These are phyloP conservation scores for Naganishia liquefaciens DNA, from an alignment of 1,284 basidiomycete genomes.

Conservation along the genomic window DNA sequence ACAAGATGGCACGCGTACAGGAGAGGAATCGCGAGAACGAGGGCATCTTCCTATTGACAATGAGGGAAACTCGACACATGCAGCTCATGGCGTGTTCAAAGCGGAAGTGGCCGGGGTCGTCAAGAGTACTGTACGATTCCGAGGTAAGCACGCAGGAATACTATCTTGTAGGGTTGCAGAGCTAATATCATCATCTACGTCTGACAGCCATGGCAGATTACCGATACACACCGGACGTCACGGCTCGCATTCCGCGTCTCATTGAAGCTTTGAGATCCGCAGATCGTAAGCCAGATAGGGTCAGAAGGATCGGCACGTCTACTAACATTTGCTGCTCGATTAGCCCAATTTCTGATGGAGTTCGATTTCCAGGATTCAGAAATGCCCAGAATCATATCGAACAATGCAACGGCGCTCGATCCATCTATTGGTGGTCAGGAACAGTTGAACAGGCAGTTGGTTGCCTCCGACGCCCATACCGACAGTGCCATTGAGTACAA, in stretches of 20 bases:
- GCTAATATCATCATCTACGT: background rate
- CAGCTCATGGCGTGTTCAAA: constrained; percentile 71
- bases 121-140: constrained; percentile 80
- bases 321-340: background rate
- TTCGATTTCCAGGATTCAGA: constrained; percentile 69
- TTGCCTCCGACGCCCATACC: background rate
- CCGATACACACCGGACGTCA: constrained; percentile 73
- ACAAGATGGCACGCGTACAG: background rate
- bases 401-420: constrained; percentile 34
- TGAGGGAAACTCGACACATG: background rate
- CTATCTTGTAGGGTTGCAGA: background rate
- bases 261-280: constrained; percentile 71
- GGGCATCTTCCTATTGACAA: background rate
- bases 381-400: constrained; percentile 60
- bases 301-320: too few species aligned
- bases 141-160: constrained; percentile 62
- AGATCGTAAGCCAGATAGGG: constrained; percentile 63
- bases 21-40: constrained; percentile 34
- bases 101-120: constrained; percentile 74
- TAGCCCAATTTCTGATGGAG: constrained; percentile 70
- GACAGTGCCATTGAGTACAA: constrained; percentile 30
- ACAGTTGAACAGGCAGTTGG: too few species aligned
- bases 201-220: constrained; percentile 82
- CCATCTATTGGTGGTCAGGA: constrained; percentile 33
- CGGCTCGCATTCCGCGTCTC: constrained; percentile 69